Percentiles rank a stretch among this genome's conserved stretches.
Evolutionary conservation across 2,329 filamentous ascomycete species (phyloP).

Genomic region (Penicillium olsonii): DNA sequence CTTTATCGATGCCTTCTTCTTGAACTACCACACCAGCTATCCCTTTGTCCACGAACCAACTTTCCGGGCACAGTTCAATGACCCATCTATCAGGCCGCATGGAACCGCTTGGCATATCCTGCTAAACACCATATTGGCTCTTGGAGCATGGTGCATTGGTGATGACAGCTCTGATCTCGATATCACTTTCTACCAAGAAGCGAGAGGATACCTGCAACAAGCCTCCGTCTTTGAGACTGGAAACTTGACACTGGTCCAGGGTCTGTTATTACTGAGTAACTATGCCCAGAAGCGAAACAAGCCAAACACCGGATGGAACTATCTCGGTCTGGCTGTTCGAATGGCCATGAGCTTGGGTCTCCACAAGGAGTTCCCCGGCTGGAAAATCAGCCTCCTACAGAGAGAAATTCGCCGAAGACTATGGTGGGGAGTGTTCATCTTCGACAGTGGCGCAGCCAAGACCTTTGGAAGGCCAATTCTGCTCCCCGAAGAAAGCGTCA

Average conservation of each 20-base stretch:
- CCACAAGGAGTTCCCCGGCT: conserved; percentile 53
- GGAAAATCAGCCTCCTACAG: conserved; percentile 48
- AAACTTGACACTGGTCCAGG: conserved; percentile 52
- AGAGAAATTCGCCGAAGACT: conserved; percentile 44
- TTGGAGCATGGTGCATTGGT: conserved; percentile 48
- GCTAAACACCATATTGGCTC: conserved; percentile 47
- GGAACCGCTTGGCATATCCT: conserved; percentile 49
- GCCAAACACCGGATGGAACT: conserved; percentile 54
- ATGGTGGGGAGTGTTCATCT: conserved; percentile 49
- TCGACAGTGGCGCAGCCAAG: conserved; percentile 53
- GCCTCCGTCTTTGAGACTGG: conserved; percentile 51
- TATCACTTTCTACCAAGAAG: conserved; percentile 50
- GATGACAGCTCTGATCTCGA: conserved; percentile 46
- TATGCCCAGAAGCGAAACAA: conserved; percentile 55
- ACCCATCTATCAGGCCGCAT: conserved; percentile 45
- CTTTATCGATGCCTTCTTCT: conserved; percentile 50
- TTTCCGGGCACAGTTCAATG: conserved; percentile 50
- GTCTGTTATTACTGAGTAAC: conserved; percentile 50
- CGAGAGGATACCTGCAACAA: conserved; percentile 48
- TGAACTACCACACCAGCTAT: conserved; percentile 50
- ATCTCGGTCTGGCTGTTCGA: conserved; percentile 50
- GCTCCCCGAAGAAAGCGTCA: conserved; percentile 46
- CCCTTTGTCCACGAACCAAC: conserved; percentile 52
- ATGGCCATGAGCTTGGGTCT: conserved; percentile 54
- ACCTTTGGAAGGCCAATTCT: conserved; percentile 53